phyloP scores from a whole-genome alignment of 306 rosid species.

The Alnus rubra region DNA sequence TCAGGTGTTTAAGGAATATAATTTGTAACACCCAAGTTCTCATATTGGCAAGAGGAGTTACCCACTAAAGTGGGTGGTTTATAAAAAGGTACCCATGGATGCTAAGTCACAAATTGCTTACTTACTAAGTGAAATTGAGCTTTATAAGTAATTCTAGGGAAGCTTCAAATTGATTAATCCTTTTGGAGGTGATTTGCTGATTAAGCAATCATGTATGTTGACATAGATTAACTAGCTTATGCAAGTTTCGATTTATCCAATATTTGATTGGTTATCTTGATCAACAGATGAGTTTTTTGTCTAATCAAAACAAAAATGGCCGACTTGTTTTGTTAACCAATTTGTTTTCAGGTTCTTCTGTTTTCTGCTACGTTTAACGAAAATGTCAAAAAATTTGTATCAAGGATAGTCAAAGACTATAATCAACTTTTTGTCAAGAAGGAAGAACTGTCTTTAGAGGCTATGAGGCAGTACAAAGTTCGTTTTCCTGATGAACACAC shows the following conservation, averaged over 20 bases:
- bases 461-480: constrained; percentile 86
- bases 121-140: no score
- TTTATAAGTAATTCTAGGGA: no score
- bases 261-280: background rate
- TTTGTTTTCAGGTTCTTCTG: constrained; percentile 65
- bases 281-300: background rate
- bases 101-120: no score
- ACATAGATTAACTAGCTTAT: background rate
- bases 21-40: no score
- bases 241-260: no score
- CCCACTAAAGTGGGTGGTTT: no score
- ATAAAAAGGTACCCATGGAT: no score
- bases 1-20: no score
- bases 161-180: no score
- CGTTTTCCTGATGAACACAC: constrained; percentile 60
- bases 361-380: constrained; percentile 95
- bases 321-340: constrained; percentile 9
- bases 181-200: no score
- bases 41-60: no score
- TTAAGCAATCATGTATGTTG: no score
- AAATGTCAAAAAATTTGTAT: constrained; percentile 63
- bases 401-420: constrained; percentile 60
- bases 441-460: constrained; percentile 76
- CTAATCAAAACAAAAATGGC: background rate
- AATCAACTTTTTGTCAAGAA: constrained; percentile 84